phyloP scores from a whole-genome alignment of 768 basidiomycete genomes.

The Russula abietina region DNA sequence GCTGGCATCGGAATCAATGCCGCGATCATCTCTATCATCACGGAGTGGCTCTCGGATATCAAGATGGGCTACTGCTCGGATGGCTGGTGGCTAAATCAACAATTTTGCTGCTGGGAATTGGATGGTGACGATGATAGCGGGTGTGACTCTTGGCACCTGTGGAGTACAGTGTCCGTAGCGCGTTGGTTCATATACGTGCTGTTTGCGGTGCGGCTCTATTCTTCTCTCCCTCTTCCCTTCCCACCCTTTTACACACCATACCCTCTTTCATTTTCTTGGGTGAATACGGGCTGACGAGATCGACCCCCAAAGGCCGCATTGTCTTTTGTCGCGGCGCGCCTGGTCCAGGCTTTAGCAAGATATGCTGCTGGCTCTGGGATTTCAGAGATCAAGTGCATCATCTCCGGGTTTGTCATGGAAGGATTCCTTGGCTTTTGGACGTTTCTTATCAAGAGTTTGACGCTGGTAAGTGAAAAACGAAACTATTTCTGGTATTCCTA shows the following conservation, averaged over 20 bases:
- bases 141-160: conserved; percentile 89
- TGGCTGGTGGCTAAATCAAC: conserved; percentile 97
- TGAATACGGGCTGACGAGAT: neutral
- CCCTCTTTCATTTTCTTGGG: neutral
- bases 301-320: conserved; percentile 57
- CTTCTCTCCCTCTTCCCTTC: neutral
- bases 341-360: conserved; percentile 83
- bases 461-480: conserved; percentile 62
- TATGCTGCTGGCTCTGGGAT: conserved; percentile 98
- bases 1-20: conserved; percentile 88
- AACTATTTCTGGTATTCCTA: neutral
- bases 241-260: neutral
- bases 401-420: conserved; percentile 96
- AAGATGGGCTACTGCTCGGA: conserved; percentile 96
- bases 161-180: conserved; percentile 66
- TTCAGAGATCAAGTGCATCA: conserved; percentile 96
- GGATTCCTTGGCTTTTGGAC: conserved; percentile 89
- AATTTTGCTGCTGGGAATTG: conserved; percentile 98
- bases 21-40: conserved; percentile 91
- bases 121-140: conserved; percentile 70
- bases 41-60: conserved; percentile 95
- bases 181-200: conserved; percentile 83
- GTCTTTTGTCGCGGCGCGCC: conserved; percentile 79
- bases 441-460: conserved; percentile 89
- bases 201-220: conserved; percentile 65